Evolutionary conservation across 2,329 filamentous ascomycete genomes (phyloP), one percentile per base, ranked within the genome.

Genomic region (Botrytis elliptica): DNA sequence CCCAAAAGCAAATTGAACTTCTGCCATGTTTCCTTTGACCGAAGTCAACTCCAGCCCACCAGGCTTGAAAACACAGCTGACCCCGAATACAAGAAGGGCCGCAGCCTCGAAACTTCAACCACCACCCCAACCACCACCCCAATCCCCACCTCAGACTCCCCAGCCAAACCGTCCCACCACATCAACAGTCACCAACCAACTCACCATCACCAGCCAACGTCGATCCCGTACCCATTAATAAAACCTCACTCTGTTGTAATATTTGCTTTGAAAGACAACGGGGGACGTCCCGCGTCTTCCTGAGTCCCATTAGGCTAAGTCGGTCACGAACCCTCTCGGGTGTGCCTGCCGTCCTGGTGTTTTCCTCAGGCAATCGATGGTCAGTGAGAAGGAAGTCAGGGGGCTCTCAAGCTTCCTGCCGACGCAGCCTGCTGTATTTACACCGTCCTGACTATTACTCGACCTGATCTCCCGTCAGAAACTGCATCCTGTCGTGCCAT

Each of bases 381-480:
- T 40, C 59, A 38, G 25, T 36, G 59, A 62, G 59, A 38, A 62
- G 59, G 59, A 62, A 62, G 59, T 62, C 59, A 38, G 36, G 36
- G 20, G 33, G 59, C 20, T 62, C 59, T 62, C 59, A 62, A 62
- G 59, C 59, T 62, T 55, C 52, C 59, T 62, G 59, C 59, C 59
- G 59, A 62, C 59, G 33, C 59, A 62, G 59, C 33, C 59, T 55
- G 59, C 59, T 38, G 9, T 60, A 60, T 38, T 60, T 60, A 36
- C 22, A 22, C 59, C 36, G 4, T 36, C 33, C 36, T 36, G 33
- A 62, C 59, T 62, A 38, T 62, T 38, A 40, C 59, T 62, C 59
- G 59, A 62, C 22, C 59, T 62, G 59, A 36, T 62, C 59, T 62
- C 59, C 59, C 59, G 59, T 62, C 59, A 62, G 59, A 36, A 36